Percentiles rank a stretch among this genome's conserved stretches.
These are phyloP conservation scores for Trichomonas gallinae DNA, from an alignment of 208 protist genomes.

Conservation along the genomic window DNA sequence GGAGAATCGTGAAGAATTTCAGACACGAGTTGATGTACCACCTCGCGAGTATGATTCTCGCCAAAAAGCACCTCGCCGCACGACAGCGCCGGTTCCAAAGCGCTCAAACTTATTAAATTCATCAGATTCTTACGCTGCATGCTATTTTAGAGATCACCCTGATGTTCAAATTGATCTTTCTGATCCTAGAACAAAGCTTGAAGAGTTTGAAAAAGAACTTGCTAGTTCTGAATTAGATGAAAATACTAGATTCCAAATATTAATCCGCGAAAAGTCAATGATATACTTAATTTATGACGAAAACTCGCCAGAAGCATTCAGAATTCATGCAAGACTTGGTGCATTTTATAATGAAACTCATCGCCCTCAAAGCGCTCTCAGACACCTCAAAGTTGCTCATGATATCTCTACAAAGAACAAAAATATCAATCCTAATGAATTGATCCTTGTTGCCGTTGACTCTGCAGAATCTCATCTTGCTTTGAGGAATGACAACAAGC, in stretches of 20 bases:
- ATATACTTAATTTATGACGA: background rate
- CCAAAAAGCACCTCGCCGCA: background rate
- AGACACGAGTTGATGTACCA: background rate
- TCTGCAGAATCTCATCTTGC: background rate
- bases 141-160: background rate
- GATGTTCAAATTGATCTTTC: background rate
- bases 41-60: background rate
- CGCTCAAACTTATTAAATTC: background rate
- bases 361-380: background rate
- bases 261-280: background rate
- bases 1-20: background rate
- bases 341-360: conserved; percentile 14
- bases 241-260: background rate
- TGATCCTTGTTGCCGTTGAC: background rate
- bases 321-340: background rate
- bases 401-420: background rate
- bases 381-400: background rate
- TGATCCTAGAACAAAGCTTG: background rate
- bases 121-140: background rate
- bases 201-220: conserved; percentile 17
- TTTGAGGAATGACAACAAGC: background rate
- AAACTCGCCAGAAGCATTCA: background rate
- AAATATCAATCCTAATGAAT: background rate
- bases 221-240: background rate
- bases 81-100: background rate